Evolutionary conservation across 139 green algal species (phyloP).

Genomic region (Mesostigma viride): DNA sequence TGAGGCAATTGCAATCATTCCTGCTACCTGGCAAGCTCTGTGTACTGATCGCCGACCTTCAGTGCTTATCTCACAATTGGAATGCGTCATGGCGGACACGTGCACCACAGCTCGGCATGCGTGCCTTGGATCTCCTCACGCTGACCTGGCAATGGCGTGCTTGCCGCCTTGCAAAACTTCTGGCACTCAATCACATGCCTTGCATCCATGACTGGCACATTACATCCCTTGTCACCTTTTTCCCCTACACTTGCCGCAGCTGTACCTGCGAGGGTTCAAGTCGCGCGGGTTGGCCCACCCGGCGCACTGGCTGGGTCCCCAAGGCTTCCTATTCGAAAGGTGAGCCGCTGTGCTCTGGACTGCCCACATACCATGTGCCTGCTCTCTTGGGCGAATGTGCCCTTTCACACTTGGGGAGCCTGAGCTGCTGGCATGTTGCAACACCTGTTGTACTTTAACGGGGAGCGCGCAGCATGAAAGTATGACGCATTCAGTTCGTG

Average conservation of each 20-base stretch:
- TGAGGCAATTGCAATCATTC: too few species aligned
- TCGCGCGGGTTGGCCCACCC: constrained; percentile 52
- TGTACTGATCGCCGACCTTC: too few species aligned
- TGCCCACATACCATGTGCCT: too few species aligned
- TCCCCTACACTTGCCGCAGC: not conserved
- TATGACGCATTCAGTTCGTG: too few species aligned
- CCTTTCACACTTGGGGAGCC: too few species aligned
- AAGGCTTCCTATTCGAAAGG: not conserved
- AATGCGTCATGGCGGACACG: not conserved
- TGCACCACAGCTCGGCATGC: not conserved
- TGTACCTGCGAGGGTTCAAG: constrained; percentile 51
- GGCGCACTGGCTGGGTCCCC: constrained; percentile 26
- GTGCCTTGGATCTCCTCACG: not conserved
- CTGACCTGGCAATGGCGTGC: not conserved
- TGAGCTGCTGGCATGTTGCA: too few species aligned
- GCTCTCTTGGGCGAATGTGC: too few species aligned
- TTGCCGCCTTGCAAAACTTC: not conserved
- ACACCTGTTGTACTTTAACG: too few species aligned
- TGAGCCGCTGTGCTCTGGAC: constrained; percentile 2
- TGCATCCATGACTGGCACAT: not conserved
- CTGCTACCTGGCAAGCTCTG: too few species aligned
- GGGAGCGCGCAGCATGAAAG: too few species aligned
- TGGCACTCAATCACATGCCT: not conserved
- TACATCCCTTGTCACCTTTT: not conserved
- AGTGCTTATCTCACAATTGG: too few species aligned